A percentile compares a stretch with the other conserved stretches of the same genome.
Evolutionary conservation across 305 asterid species (phyloP).

Genomic region (Fraxinus baroniana): DNA sequence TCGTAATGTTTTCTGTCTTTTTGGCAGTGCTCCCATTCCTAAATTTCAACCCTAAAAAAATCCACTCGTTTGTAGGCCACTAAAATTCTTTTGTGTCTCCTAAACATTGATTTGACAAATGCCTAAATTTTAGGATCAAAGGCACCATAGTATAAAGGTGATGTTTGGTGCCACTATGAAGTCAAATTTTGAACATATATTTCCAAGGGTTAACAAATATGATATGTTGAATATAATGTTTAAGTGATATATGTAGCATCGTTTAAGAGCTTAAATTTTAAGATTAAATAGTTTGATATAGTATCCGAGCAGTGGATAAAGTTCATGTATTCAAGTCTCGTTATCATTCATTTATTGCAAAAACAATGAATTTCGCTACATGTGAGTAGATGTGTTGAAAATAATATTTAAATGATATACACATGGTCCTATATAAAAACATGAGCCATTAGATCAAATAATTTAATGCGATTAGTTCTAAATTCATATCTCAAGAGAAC

Average conservation of each 20-base stretch:
- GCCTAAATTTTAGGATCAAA: conserved; percentile 25
- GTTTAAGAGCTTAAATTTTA: neutral
- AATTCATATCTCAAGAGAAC: neutral
- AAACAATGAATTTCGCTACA: neutral
- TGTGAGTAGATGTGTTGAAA: neutral
- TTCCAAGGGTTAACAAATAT: neutral
- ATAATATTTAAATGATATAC: neutral
- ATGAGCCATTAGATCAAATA: neutral
- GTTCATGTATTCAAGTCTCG: neutral
- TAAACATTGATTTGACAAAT: conserved; percentile 30
- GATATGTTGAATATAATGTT: neutral
- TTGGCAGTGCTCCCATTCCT: conserved; percentile 42
- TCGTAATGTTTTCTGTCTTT: conserved; percentile 21
- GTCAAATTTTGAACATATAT: conserved; percentile 26
- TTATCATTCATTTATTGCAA: neutral
- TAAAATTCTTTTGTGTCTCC: conserved; percentile 36
- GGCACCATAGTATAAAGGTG: conserved; percentile 15
- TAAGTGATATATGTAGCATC: neutral
- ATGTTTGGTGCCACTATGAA: conserved; percentile 32
- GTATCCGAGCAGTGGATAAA: neutral
- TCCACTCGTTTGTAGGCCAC: conserved; percentile 37
- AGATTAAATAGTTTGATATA: neutral
- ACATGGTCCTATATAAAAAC: neutral
- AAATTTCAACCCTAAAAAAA: conserved; percentile 23
- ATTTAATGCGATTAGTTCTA: neutral